phyloP scores from a whole-genome alignment of 2,329 filamentous ascomycete genomes.

The Cadophora sp. region DNA sequence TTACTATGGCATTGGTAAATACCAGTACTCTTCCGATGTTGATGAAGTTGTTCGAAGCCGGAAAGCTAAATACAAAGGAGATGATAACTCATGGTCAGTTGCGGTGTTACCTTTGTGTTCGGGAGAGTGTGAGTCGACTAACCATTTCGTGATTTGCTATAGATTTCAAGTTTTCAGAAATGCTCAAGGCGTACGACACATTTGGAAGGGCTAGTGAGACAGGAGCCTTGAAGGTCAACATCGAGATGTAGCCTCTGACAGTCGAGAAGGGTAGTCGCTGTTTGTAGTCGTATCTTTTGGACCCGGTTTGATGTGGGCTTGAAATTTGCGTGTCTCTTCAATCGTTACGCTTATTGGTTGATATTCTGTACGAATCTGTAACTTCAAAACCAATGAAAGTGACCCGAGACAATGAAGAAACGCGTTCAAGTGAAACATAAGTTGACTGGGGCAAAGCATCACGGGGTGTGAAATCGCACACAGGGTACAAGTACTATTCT shows the following conservation, averaged over 20 bases:
- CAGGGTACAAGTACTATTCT: no score
- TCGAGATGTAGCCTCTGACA: conserved; percentile 9
- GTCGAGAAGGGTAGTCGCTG: not conserved
- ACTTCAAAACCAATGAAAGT: no score
- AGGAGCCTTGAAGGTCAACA: conserved; percentile 19
- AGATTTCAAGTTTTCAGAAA: conserved; percentile 19
- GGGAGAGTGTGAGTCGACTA: not conserved
- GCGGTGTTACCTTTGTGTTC: no score
- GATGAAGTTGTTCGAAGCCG: conserved; percentile 17
- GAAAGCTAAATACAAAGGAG: conserved; percentile 17
- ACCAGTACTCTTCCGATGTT: conserved; percentile 18
- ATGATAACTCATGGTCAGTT: conserved; percentile 22
- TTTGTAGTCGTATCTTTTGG: no score
- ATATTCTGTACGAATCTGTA: no score
- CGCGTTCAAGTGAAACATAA: no score
- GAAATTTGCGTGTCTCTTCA: no score
- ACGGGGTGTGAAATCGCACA: no score
- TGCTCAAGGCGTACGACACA: conserved; percentile 17
- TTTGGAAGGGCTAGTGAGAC: conserved; percentile 16
- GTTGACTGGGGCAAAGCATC: no score
- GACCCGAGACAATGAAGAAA: no score
- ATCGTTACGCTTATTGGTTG: no score
- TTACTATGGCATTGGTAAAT: conserved; percentile 15
- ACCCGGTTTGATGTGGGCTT: no score
- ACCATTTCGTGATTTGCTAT: not conserved